Conservation (phyloP, 768 basidiomycete genomes). For the Rhodotorula sphaerocarpa region DNA sequence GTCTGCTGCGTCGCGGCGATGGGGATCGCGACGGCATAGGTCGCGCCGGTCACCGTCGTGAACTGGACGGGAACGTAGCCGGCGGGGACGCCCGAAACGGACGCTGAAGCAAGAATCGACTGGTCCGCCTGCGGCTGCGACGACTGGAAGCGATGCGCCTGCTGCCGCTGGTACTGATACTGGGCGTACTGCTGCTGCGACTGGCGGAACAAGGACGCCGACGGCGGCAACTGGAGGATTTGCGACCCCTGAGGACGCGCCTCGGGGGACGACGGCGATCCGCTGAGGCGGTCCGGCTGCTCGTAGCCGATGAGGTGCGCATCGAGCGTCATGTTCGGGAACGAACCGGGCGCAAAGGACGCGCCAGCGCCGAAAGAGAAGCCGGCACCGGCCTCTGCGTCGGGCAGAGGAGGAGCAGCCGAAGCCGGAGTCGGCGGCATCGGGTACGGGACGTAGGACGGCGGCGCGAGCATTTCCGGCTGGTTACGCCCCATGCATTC, state of each 20-base stretch:
- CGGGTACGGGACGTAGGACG: too few species aligned
- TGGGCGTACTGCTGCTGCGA: background rate
- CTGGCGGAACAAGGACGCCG: background rate
- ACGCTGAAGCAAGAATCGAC: too few species aligned
- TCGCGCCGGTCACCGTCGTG: slow-evolving; percentile 9
- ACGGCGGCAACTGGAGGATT: too few species aligned
- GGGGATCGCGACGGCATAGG: slow-evolving; percentile 20
- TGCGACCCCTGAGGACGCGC: too few species aligned
- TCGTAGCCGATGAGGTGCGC: background rate
- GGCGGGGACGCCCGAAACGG: background rate
- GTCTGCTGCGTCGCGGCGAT: slow-evolving; percentile 1
- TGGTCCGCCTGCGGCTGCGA: background rate
- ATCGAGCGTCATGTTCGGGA: background rate
- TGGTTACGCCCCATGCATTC: too few species aligned
- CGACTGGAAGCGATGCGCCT: background rate
- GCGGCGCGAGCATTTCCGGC: too few species aligned
- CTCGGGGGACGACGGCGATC: too few species aligned
- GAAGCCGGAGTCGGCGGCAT: too few species aligned
- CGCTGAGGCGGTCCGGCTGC: too few species aligned
- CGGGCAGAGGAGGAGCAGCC: too few species aligned
- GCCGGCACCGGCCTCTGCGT: too few species aligned
- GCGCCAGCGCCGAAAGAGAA: background rate
- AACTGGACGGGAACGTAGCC: background rate
- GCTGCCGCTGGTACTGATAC: background rate
- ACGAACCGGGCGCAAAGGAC: background rate